These are phyloP conservation scores for Phytopythium boreale DNA, from an alignment of 352 stramenopile species.

Conservation along the genomic window DNA sequence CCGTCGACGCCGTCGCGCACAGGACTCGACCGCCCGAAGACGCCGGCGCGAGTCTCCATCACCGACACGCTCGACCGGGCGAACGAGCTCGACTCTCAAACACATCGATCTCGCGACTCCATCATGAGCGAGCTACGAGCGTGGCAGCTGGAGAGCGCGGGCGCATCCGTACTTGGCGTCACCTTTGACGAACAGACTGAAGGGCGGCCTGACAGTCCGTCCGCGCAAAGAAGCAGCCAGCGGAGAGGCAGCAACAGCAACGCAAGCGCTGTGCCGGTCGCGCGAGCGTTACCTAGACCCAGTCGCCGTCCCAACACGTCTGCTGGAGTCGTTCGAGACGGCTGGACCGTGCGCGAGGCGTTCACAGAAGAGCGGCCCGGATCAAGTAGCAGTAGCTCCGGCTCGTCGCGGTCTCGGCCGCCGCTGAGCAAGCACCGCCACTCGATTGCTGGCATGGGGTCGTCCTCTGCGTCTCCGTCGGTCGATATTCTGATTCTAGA, in stretches of 20 bases:
- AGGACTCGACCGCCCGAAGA: slow-evolving; percentile 42
- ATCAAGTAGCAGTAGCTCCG: background rate
- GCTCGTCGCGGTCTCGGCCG: background rate
- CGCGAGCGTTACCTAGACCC: slow-evolving; percentile 10
- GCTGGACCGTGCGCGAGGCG: slow-evolving; percentile 39
- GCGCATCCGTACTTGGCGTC: slow-evolving; percentile 36
- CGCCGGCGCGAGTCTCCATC: slow-evolving; percentile 64
- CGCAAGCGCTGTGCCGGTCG: slow-evolving; percentile 2
- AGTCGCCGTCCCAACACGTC: slow-evolving; percentile 52
- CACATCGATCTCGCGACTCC: slow-evolving; percentile 58
- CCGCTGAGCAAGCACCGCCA: slow-evolving; percentile 5
- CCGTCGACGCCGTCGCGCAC: background rate
- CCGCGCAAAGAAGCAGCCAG: slow-evolving; percentile 10
- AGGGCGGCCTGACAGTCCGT: slow-evolving; percentile 3
- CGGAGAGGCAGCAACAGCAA: slow-evolving; percentile 25
- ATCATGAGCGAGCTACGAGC: slow-evolving; percentile 63
- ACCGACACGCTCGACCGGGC: slow-evolving; percentile 76
- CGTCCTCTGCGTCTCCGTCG: slow-evolving; percentile 7
- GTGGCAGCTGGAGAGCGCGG: slow-evolving; percentile 61
- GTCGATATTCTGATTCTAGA: slow-evolving; percentile 66
- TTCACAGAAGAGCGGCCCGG: slow-evolving; percentile 35
- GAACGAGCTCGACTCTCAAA: slow-evolving; percentile 53
- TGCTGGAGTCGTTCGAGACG: slow-evolving; percentile 39
- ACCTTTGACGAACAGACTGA: slow-evolving; percentile 20
- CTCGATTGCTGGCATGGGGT: background rate